Evolutionary conservation across 371 early-diverging fungal species (phyloP).

Genomic region (Batkoa obscura): DNA sequence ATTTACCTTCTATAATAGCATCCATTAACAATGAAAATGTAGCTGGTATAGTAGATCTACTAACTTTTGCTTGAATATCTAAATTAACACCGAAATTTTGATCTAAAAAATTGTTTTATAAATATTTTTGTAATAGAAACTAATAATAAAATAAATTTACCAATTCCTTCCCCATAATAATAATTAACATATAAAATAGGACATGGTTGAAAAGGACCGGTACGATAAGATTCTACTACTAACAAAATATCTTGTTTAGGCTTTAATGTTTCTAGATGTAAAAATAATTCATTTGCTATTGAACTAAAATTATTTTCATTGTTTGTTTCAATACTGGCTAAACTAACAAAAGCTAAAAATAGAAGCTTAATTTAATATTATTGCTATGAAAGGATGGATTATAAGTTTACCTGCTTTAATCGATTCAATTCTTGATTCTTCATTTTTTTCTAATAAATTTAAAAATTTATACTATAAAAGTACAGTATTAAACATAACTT

Average conservation of each 20-base stretch:
- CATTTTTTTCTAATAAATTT: neutral
- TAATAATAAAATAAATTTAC: neutral
- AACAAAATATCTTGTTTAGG: neutral
- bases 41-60: neutral
- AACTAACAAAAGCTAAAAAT: neutral
- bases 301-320: neutral
- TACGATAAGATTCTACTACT: neutral
- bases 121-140: neutral
- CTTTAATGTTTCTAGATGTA: neutral
- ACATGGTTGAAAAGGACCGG: neutral
- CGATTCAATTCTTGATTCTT: neutral
- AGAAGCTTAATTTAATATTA: neutral
- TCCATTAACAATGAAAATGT: neutral
- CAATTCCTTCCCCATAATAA: neutral
- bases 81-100: neutral
- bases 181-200: neutral
- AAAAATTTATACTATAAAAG: neutral
- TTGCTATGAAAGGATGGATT: too few species aligned
- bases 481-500: neutral
- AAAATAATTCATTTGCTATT: neutral
- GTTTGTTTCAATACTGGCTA: neutral
- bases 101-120: neutral
- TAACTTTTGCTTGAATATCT: neutral
- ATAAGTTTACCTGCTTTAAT: slow-evolving; percentile 4
- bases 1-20: neutral